Base-by-base conservation (phyloP, 2,329 filamentous ascomycete species). In the Fusarium sp. region DNA sequence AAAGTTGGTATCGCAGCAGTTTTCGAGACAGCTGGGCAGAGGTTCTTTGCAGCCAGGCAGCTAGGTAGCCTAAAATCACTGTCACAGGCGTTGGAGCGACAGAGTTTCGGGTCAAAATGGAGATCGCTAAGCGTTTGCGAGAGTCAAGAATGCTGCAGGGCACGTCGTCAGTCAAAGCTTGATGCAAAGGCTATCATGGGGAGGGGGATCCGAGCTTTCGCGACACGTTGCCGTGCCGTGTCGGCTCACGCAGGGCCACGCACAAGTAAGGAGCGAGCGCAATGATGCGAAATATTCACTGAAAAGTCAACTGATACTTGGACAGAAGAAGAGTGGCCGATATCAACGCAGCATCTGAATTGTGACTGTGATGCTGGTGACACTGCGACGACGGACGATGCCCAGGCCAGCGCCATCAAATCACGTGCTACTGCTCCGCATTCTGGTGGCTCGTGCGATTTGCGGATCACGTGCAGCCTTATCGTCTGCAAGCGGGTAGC, bases 241-340 rank as follows among this genome's bases (percentile, higher is more conserved):
- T 44, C 53, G 62, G 57, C 61, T 54, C 51, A 53, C 40, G 55
- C 56, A 64, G 62, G 66, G 68, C 60, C 58, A 71, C 72, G 70
- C 74, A 74, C 77, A 81, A 76, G 75, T 72, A 79, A 80, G 68
- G 76, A 80, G 74, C 70, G 80, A 73, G 74, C 70, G 77, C 75
- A 71, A 73, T 66, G 68, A 64, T 68, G 67, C 72, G 71, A 71
- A 64, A 76, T 79, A 77, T 78, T 76, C 71, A 77, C 75, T 80
- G 73, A 74, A 78, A 74, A 75, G 70, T 75, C 78, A 81, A 82
- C 78, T 75, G 72, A 81, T 82, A 81, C 77, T 81, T 77, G 68
- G 65, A 76, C 76, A 77, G 78, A 82, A 79, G 71, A 77, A 79
- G 77, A 76, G 77, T 75, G 75, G 76, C 69, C 75, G 76, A 79